These are phyloP conservation scores for Nemania sp. DNA, from an alignment of 2,329 filamentous ascomycete species.

Conservation along the genomic window DNA sequence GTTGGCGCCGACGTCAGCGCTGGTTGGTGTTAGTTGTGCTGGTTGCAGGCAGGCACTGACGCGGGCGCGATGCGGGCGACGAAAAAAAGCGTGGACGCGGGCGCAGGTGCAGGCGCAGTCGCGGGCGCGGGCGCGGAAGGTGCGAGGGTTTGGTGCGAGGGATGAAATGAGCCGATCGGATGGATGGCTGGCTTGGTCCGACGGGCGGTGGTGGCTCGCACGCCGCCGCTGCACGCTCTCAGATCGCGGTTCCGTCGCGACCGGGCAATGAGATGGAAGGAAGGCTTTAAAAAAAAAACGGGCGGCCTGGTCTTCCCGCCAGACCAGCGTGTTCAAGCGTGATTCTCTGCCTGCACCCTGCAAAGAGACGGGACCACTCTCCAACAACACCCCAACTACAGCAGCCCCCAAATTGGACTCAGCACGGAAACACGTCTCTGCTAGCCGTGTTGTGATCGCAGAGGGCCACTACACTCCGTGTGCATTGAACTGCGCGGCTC, in stretches of 20 bases:
- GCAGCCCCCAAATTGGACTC: conserved; percentile 13
- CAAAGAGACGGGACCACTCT: too few species aligned
- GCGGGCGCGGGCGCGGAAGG: background rate
- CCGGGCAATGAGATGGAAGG: too few species aligned
- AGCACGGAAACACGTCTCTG: background rate
- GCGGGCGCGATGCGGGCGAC: too few species aligned
- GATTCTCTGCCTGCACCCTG: conserved; percentile 16
- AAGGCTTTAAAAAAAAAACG: conserved; percentile 8
- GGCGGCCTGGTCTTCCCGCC: conserved; percentile 15
- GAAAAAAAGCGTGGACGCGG: background rate
- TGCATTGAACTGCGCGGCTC: too few species aligned
- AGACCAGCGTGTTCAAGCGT: conserved; percentile 8
- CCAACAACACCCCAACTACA: conserved; percentile 20
- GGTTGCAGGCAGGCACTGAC: too few species aligned
- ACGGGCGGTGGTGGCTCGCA: conserved; percentile 16
- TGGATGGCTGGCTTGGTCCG: too few species aligned
- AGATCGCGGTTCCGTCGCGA: conserved; percentile 25
- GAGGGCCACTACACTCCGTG: background rate
- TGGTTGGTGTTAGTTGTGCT: too few species aligned
- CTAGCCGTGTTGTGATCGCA: background rate
- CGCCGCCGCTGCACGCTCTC: conserved; percentile 25
- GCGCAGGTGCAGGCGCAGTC: conserved; percentile 14
- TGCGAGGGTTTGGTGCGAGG: background rate
- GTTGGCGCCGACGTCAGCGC: too few species aligned
- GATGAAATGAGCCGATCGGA: background rate